phyloP scores from a whole-genome alignment of 2,329 filamentous ascomycete species.

The Knufia petricola region DNA sequence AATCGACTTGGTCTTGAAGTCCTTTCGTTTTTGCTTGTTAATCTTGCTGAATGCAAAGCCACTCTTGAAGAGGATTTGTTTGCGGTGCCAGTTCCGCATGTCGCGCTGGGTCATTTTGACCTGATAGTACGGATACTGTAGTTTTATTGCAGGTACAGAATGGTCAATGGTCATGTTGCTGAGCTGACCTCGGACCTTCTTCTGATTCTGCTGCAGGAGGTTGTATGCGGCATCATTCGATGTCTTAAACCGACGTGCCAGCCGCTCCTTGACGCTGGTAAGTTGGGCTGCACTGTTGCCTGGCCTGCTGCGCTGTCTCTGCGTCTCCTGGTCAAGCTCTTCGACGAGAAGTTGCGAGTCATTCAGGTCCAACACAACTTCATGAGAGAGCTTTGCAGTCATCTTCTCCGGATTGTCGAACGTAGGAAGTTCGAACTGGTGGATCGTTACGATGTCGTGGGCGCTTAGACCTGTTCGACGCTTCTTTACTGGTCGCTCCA shows the following conservation, averaged over 20 bases:
- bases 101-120: slow-evolving; percentile 65
- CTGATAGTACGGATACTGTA: slow-evolving; percentile 94
- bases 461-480: slow-evolving; percentile 45
- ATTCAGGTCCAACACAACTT: slow-evolving; percentile 73
- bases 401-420: slow-evolving; percentile 72
- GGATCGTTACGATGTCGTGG: slow-evolving; percentile 40
- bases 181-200: slow-evolving; percentile 86
- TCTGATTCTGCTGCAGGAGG: slow-evolving; percentile 86
- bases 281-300: slow-evolving; percentile 51
- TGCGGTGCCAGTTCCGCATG: slow-evolving; percentile 75
- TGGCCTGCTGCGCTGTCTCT: slow-evolving; percentile 35
- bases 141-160: slow-evolving; percentile 77
- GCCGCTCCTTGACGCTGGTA: slow-evolving; percentile 35
- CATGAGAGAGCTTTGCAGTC: slow-evolving; percentile 64
- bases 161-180: slow-evolving; percentile 91
- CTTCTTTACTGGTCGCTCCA: slow-evolving; percentile 52
- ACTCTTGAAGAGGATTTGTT: slow-evolving; percentile 59
- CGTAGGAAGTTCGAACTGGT: slow-evolving; percentile 56
- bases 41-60: slow-evolving; percentile 62
- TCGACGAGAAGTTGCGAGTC: slow-evolving; percentile 82
- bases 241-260: slow-evolving; percentile 80
- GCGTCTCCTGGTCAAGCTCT: slow-evolving; percentile 57
- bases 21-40: slow-evolving; percentile 63
- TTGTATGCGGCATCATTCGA: slow-evolving; percentile 96
- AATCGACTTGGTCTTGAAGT: slow-evolving; percentile 67